phyloP scores from a whole-genome alignment of 176 grass and related monocot species.

The Saccharum spontaneum region DNA sequence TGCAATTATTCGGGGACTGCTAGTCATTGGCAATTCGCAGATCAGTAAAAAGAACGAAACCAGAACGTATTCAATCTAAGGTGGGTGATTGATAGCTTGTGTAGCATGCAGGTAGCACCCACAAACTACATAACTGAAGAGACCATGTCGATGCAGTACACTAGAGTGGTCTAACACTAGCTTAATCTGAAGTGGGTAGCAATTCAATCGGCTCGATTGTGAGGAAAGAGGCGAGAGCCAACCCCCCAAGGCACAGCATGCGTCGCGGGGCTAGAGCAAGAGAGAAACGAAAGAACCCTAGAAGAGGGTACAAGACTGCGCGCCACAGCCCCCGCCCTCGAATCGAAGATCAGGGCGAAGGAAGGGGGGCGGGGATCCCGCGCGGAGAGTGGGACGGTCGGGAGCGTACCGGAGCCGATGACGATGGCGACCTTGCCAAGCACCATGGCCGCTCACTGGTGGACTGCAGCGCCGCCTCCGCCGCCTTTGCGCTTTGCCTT shows the following conservation, averaged over 20 bases:
- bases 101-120: neutral
- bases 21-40: neutral
- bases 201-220: neutral
- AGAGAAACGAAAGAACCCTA: neutral
- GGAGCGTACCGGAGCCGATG: slow-evolving; percentile 41
- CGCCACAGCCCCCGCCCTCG: neutral
- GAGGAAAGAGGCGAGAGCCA: too few species aligned
- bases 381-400: neutral
- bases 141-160: neutral
- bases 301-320: neutral
- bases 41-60: neutral
- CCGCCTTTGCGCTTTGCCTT: neutral
- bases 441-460: slow-evolving; percentile 40
- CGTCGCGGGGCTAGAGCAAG: neutral
- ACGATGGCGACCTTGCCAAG: slow-evolving; percentile 58
- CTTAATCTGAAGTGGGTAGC: neutral
- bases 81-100: neutral
- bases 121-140: neutral
- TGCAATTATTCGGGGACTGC: neutral
- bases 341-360: neutral
- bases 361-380: neutral
- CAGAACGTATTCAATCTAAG: neutral
- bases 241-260: neutral
- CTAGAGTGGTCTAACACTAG: neutral
- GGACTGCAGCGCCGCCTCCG: neutral